Evolutionary conservation across 2,329 filamentous ascomycete species (phyloP), one percentile per base, ranked within the genome.

Genomic region (Sarocladiaceae sp.): DNA sequence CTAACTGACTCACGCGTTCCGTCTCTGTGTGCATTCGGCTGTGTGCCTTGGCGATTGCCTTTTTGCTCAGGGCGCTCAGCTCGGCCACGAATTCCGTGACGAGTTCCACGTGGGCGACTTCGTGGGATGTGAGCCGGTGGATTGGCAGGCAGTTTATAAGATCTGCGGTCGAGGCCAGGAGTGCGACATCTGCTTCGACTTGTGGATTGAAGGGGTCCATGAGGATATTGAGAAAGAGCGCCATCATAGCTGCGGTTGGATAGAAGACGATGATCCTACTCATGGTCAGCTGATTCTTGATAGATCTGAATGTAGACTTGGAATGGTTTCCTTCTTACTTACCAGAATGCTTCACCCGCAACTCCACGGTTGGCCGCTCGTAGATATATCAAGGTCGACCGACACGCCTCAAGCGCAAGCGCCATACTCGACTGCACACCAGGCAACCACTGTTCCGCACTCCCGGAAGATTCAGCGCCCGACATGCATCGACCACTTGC

Each of bases 241-340:
- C 72, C 51, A 82, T 66, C 13, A 80, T 65, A 1, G 79, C 79
- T 0, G 76, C 74, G 52, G 79, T 73, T 1, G 79, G 79, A 52
- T 83, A 83, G 57, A 80, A 82, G 2, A 80, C 66, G 3, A 81
- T 61, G n/a, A 73, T 63, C 77, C 79, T 82, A 2, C 51, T 3
- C 8, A 10, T 39, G 36, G 8, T 20, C 11, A 10, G 8, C 8
- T 10, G 8, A 33, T 33, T 8, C 29, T 10, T 33, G 15, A 15
- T 33, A 15, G 29, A 33, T 18, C 25, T 3, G 17, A 52, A 17
- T 2, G 28, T 12, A 17, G 6, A 25, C 42, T 26, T 36, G 17
- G 2, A 13, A 2, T 18, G 3, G 33, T 36, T 23, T n/a, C n/a
- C n/a, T n/a, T 2, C 11, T 7, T 20, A 58, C 70, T 56, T 63